Evolutionary conservation across 2,329 filamentous ascomycete genomes (phyloP).

Genomic region (Neofusicoccum cordaticola): DNA sequence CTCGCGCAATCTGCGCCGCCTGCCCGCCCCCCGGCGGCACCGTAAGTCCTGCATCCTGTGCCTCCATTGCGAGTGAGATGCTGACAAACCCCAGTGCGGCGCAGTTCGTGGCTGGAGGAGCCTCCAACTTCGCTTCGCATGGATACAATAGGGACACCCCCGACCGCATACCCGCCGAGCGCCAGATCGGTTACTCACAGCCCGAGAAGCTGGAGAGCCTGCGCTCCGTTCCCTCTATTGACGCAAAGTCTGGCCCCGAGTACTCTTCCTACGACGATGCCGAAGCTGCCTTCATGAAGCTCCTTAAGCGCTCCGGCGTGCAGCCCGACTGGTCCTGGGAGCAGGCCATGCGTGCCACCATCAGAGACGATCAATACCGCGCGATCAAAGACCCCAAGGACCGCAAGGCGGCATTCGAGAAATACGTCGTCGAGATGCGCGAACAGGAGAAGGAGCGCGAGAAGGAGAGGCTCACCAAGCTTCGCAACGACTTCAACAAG

Average conservation of each 20-base stretch:
- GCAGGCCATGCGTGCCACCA: conserved; percentile 78
- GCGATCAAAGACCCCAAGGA: conserved; percentile 91
- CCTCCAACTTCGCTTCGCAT: conserved; percentile 39
- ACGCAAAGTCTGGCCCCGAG: conserved; percentile 53
- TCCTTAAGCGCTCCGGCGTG: conserved; percentile 79
- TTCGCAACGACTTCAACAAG: conserved; percentile 88
- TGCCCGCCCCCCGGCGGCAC: conserved; percentile 40
- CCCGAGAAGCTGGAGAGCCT: conserved; percentile 12
- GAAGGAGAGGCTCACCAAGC: conserved; percentile 86
- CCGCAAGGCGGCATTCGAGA: conserved; percentile 86
- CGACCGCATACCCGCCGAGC: conserved; percentile 41
- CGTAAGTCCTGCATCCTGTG: conserved; percentile 44
- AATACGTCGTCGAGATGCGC: conserved; percentile 87
- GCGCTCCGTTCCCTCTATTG: conserved; percentile 29
- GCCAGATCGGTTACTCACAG: conserved; percentile 45
- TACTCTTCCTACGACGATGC: conserved; percentile 72
- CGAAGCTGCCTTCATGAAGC: conserved; percentile 87
- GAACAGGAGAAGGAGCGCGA: conserved; percentile 91
- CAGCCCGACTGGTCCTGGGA: conserved; percentile 93
- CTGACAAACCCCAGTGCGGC: conserved; percentile 35
- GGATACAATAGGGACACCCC: conserved; percentile 30
- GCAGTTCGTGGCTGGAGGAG: conserved; percentile 60
- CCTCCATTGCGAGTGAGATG: not conserved
- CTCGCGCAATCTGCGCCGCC: conserved; percentile 56
- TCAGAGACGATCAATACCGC: conserved; percentile 88